Conservation (phyloP, 306 rosid genomes). For the Adenanthera pavonina region DNA sequence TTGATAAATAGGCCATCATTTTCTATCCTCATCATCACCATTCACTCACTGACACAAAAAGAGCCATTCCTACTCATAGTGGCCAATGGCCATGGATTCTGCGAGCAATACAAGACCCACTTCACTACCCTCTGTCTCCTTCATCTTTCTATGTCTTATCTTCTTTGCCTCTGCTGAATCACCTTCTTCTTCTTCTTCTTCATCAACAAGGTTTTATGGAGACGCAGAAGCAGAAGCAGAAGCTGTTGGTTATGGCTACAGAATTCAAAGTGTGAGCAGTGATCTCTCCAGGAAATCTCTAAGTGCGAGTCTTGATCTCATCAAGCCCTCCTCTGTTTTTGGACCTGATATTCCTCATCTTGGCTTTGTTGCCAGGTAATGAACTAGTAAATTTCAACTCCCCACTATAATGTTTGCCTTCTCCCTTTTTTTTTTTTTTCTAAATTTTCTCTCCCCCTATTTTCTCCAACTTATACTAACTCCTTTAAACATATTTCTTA, state of each 20-base stretch:
- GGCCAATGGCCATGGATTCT: neutral
- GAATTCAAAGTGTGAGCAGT: conserved; percentile 40
- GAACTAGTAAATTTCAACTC: neutral
- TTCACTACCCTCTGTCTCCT: conserved; percentile 5
- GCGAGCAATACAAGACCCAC: neutral
- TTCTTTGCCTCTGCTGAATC: conserved; percentile 1
- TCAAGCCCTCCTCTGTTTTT: conserved; percentile 54
- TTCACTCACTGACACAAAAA: neutral
- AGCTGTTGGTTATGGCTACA: conserved; percentile 67
- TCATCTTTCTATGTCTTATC: conserved; percentile 17
- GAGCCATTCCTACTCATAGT: neutral
- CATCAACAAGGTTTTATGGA: conserved; percentile 1
- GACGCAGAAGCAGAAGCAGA: neutral
- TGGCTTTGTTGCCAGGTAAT: conserved; percentile 66
- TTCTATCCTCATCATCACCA: neutral
- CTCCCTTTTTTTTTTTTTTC: neutral
- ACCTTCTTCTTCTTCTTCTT: neutral
- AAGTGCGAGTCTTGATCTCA: conserved; percentile 64
- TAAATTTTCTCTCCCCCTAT: too few relatives aligned
- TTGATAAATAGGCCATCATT: neutral
- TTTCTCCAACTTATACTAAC: too few relatives aligned
- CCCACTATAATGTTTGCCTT: neutral
- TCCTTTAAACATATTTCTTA: too few relatives aligned
- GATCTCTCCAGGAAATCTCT: conserved; percentile 40
- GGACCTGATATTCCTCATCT: conserved; percentile 74